These are phyloP conservation scores for Crucibulum laeve DNA, from an alignment of 768 basidiomycete genomes.

Conservation along the genomic window DNA sequence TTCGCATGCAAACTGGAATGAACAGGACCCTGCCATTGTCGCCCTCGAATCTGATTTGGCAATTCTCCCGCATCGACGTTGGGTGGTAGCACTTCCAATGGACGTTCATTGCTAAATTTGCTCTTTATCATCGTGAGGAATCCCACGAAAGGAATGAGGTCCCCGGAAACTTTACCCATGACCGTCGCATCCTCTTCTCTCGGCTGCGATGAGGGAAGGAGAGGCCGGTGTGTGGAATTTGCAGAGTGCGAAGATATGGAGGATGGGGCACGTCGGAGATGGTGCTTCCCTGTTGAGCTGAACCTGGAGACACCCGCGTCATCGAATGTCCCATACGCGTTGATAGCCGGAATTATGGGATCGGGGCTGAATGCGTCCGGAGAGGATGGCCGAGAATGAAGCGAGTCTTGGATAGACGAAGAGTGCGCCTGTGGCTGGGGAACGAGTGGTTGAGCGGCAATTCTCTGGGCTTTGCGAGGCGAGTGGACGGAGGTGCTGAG, in stretches of 20 bases:
- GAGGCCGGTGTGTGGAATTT: constrained; percentile 18
- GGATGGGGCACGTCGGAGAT: constrained; percentile 10
- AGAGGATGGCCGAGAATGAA: constrained; percentile 5
- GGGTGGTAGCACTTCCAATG: constrained; percentile 13
- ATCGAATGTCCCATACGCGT: constrained; percentile 48
- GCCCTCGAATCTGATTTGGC: constrained; percentile 8
- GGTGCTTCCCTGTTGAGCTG: constrained; percentile 10
- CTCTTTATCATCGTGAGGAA: constrained; percentile 16
- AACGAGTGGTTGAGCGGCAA: constrained; percentile 16
- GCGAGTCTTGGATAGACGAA: not conserved
- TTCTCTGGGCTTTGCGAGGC: constrained; percentile 22
- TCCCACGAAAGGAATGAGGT: constrained; percentile 37
- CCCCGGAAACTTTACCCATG: constrained; percentile 25
- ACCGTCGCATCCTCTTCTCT: constrained; percentile 12
- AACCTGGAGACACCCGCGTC: constrained; percentile 8
- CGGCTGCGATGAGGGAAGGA: constrained; percentile 34
- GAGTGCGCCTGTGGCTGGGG: constrained; percentile 9
- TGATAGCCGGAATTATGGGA: constrained; percentile 41
- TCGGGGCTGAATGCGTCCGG: constrained; percentile 13
- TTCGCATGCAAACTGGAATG: constrained; percentile 25
- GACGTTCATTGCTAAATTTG: constrained; percentile 12
- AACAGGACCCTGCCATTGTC: constrained; percentile 34
- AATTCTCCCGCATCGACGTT: constrained; percentile 2
- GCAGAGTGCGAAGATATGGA: constrained; percentile 11
- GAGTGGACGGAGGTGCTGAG: constrained; percentile 17